phyloP scores from a whole-genome alignment of 768 basidiomycete genomes.

The Tubosaeta sp. region DNA sequence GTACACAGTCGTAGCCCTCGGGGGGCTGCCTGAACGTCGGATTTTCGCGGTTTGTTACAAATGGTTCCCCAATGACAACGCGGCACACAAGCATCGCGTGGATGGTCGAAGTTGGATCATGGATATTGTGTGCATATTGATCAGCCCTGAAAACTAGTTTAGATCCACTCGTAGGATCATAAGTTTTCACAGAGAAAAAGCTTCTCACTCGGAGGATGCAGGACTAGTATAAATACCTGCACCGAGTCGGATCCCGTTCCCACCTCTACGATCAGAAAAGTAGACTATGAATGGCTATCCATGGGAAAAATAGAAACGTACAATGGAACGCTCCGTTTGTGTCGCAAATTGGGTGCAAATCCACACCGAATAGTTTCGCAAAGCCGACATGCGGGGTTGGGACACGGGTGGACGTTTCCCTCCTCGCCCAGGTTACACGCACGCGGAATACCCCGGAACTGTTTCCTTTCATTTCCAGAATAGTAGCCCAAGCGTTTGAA shows the following conservation, averaged over 20 bases:
- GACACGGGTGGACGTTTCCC: slow-evolving; percentile 15
- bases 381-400: slow-evolving; percentile 7
- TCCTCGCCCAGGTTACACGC: slow-evolving; percentile 22
- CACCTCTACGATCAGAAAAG: slow-evolving; percentile 15
- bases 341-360: slow-evolving; percentile 18
- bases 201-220: slow-evolving; percentile 21
- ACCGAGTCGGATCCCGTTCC: slow-evolving; percentile 19
- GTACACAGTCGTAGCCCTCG: slow-evolving; percentile 18
- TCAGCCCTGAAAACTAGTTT: slow-evolving; percentile 15
- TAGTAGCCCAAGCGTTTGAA: background rate
- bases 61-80: slow-evolving; percentile 16
- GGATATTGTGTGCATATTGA: slow-evolving; percentile 11
- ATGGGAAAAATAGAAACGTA: slow-evolving; percentile 4
- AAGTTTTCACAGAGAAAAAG: background rate
- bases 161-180: background rate
- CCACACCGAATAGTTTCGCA: slow-evolving; percentile 22
- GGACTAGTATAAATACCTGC: slow-evolving; percentile 23
- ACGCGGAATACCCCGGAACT: slow-evolving; percentile 18
- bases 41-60: slow-evolving; percentile 5
- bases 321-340: slow-evolving; percentile 13
- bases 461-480: slow-evolving; percentile 22
- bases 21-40: slow-evolving; percentile 13
- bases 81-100: slow-evolving; percentile 24
- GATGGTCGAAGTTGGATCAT: slow-evolving; percentile 7
- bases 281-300: background rate